These are phyloP conservation scores for Blastobotrys arbuscula DNA, from an alignment of 1,139 yeast genomes.

Conservation along the genomic window DNA sequence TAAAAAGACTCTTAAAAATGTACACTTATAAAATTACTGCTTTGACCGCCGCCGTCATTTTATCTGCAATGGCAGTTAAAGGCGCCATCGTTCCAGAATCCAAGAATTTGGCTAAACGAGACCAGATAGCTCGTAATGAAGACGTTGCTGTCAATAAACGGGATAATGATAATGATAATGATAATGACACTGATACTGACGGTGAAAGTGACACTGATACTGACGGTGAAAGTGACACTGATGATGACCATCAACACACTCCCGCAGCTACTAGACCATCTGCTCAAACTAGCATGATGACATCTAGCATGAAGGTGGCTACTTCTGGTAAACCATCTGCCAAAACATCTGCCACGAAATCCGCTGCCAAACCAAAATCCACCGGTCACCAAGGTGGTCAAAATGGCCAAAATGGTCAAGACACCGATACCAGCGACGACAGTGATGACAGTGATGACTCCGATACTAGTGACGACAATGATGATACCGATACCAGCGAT, in stretches of 20 bases:
- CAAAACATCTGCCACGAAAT: background rate
- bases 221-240: background rate
- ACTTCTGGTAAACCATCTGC: background rate
- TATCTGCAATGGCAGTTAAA: background rate
- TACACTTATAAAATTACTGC: background rate
- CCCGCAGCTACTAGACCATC: no score
- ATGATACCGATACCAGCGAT: background rate
- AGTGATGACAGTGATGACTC: background rate
- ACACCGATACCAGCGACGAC: background rate
- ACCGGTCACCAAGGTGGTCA: no score
- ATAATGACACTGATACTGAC: background rate
- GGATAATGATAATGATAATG: background rate
- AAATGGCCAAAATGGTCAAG: no score
- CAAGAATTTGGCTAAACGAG: background rate
- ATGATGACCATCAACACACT: background rate
- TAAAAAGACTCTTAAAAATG: no score
- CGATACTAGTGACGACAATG: background rate
- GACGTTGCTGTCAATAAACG: background rate
- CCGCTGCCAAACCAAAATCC: background rate
- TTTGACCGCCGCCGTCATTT: background rate
- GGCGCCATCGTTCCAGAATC: background rate
- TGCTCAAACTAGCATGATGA: background rate
- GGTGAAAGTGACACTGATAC: background rate
- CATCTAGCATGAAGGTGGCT: background rate
- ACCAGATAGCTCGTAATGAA: background rate